Percentiles rank a stretch among this genome's conserved stretches.
Evolutionary conservation across 148 eudicot genomes (phyloP).

Genomic region (Fagopyrum tataricum): DNA sequence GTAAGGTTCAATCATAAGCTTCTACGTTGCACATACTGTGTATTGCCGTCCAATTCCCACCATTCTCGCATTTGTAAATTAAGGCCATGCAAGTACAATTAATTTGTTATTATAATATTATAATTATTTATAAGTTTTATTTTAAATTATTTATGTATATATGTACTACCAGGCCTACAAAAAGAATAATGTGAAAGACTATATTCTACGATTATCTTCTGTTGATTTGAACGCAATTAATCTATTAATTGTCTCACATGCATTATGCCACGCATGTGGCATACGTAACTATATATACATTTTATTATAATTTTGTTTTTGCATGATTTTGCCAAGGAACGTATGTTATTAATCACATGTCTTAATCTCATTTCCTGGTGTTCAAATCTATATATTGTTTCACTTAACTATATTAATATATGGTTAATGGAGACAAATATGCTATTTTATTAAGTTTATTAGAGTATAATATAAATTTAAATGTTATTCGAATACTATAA

Average conservation of each 20-base stretch:
- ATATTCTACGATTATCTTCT: not conserved
- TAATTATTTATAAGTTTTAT: not conserved
- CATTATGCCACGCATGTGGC: not conserved
- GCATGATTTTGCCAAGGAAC: no score
- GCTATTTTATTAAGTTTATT: no score
- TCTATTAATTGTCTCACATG: not conserved
- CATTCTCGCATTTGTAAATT: not conserved
- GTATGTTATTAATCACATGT: no score
- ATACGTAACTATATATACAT: no score
- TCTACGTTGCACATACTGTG: not conserved
- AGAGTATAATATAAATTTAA: no score
- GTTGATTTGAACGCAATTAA: not conserved
- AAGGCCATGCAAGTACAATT: not conserved
- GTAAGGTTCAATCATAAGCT: not conserved
- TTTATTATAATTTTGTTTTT: no score
- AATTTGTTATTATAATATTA: not conserved
- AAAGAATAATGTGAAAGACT: not conserved
- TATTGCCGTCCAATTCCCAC: not conserved
- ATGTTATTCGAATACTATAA: no score
- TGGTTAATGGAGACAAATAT: no score
- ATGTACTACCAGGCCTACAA: not conserved
- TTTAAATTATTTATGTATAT: not conserved
- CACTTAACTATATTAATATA: no score
- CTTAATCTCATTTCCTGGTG: no score
- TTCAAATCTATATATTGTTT: no score